Evolutionary conservation across 768 basidiomycete species (phyloP), one percentile per base, ranked within the genome.

Genomic region (Crassisporium funariophilum): DNA sequence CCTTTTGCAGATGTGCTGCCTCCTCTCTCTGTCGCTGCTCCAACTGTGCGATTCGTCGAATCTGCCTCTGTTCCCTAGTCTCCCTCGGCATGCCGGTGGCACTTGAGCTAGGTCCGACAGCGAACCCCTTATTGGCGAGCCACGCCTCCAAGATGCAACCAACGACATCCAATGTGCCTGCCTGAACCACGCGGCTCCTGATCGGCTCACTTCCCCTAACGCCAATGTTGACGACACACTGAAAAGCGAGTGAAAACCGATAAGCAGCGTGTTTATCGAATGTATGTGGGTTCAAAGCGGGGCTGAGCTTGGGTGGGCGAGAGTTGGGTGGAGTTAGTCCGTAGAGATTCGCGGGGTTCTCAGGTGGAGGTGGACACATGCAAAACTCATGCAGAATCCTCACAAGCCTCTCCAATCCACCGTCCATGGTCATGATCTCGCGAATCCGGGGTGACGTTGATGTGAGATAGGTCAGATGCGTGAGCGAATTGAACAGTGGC

Each of bases 351-450:
- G 84, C 74, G 1, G 87, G 84, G 58, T 86, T 88, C 56, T 89
- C 88, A 34, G 88, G 88, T 0, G 86, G 86, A 1, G 91, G 88
- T 1, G 91, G 90, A 52, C 78, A 83, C 17, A 91, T 68, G 65
- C 91, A 93, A 57, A 91, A 91, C 52, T 94, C 90, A 59, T 88
- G 88, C 8, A 95, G 76, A 52, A 99, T 91, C 47, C 89, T 82
- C 11, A 98, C 89, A 22, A 99, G 85, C 11, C 95, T 86, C 63
- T 99, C 97, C 13, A 99, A 83, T 1, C 97, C 97, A 37, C 97
- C 97, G 61, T 98, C 95, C 79, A 89, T 86, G 21, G 94, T 95
- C 81, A 99, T 90, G 57, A 97, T 98, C 70, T 99, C 97, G 48
- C 95, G 86, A 70, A 99, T 98, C 44, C 94, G 84, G 2, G 97